A percentile compares a stretch with the other conserved stretches of the same genome.
Evolutionary conservation across 345 rosid species (phyloP).

Genomic region (Citrus reticulata): DNA sequence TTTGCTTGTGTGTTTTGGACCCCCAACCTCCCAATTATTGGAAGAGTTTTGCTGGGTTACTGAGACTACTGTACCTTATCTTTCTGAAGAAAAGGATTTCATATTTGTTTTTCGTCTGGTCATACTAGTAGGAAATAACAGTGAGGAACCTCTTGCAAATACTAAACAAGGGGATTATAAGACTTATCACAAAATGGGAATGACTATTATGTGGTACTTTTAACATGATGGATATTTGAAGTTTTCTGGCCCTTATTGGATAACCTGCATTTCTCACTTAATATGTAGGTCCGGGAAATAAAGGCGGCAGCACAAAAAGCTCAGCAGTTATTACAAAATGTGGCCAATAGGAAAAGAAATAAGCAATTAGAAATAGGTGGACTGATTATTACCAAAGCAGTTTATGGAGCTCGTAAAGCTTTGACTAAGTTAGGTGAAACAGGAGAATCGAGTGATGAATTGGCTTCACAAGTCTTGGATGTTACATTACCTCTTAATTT

Average conservation of each 20-base stretch:
- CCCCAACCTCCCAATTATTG: neutral
- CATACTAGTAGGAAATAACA: neutral
- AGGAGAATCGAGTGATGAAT: constrained; percentile 30
- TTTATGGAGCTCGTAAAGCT: constrained; percentile 67
- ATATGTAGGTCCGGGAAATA: constrained; percentile 67
- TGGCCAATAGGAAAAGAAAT: constrained; percentile 75
- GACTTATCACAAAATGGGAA: constrained; percentile 1
- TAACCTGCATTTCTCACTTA: neutral
- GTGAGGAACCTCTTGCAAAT: neutral
- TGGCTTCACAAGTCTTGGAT: constrained; percentile 55
- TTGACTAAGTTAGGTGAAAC: constrained; percentile 43
- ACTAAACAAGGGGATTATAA: neutral
- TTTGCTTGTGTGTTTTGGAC: neutral
- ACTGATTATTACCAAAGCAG: constrained; percentile 66
- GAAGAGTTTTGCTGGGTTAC: neutral
- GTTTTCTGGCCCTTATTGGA: neutral
- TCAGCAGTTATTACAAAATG: constrained; percentile 68
- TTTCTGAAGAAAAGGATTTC: too few relatives aligned
- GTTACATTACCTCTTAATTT: constrained; percentile 90
- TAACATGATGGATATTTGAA: neutral
- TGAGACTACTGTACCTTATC: neutral
- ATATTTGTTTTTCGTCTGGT: neutral
- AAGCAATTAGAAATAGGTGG: constrained; percentile 69
- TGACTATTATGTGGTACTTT: neutral
- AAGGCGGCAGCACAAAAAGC: constrained; percentile 75